Evolutionary conservation across 441 rosid species (phyloP).

Genomic region (Arabidopsis lyrata): DNA sequence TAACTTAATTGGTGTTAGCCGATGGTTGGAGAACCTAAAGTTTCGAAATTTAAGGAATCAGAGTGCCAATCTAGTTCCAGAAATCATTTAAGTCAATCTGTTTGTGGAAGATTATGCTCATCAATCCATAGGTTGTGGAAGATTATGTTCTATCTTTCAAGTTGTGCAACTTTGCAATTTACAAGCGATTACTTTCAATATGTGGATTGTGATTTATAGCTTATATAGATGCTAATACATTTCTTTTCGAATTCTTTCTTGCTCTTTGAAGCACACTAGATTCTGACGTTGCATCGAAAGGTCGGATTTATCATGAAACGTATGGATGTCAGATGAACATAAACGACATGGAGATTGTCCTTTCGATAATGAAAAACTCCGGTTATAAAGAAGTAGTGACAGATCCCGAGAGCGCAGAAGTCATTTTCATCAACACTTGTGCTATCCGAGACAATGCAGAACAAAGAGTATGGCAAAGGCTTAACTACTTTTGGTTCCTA

Average conservation of each 20-base stretch:
- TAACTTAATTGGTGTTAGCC: neutral
- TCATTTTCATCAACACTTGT: constrained; percentile 88
- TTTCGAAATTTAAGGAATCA: constrained; percentile 20
- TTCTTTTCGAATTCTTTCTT: constrained; percentile 25
- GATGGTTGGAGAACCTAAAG: neutral
- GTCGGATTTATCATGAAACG: constrained; percentile 91
- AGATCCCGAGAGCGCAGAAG: constrained; percentile 88
- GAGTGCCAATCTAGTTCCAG: constrained; percentile 5
- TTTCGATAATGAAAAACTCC: constrained; percentile 83
- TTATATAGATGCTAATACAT: neutral
- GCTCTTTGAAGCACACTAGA: constrained; percentile 51
- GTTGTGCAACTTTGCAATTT: neutral
- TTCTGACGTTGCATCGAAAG: constrained; percentile 53
- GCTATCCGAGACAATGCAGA: constrained; percentile 95
- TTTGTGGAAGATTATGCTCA: neutral
- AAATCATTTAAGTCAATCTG: neutral
- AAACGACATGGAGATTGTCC: constrained; percentile 96
- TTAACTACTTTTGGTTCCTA: constrained; percentile 93
- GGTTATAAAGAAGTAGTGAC: constrained; percentile 75
- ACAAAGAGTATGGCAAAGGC: constrained; percentile 96
- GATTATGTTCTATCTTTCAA: neutral
- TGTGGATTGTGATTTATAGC: neutral
- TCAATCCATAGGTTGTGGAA: neutral
- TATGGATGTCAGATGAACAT: constrained; percentile 97
- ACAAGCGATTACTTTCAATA: neutral